Evolutionary conservation across 2,329 filamentous ascomycete species (phyloP), one percentile per base, ranked within the genome.

Genomic region (Huntiella bhutanensis): DNA sequence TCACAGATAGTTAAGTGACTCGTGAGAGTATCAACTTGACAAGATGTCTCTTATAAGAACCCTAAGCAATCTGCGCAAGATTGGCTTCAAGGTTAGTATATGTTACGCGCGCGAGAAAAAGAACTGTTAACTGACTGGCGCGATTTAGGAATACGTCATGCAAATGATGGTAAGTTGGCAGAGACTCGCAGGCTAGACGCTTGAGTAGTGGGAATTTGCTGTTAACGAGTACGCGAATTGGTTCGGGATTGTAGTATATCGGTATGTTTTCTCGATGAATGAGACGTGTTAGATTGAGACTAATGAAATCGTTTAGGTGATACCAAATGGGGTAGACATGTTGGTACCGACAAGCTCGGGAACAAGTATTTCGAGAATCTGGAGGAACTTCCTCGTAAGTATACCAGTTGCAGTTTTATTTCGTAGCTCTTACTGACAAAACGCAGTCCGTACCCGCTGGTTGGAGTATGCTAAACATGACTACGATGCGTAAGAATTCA

Each of bases 331-430:
- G 92, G 91, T 58, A 77, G 75, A 38, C 71, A 93, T 54, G 75
- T 98, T 54, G 91, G 80, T 56, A 74, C 68, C 58, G 91, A 98
- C 69, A 76, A 78, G 63, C 92, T 79, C 61, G 92, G 91, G 63
- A 98, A 98, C 77, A 96, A 94, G 69, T 98, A 73, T 73, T 98
- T 76, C 62, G 91, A 98, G 73, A 95, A 98, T 70, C 64, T 76
- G 58, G 86, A 96, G 61, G 91, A 98, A 64, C 72, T 98, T 50
- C 91, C 91, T 49, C 70, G 84, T 93, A 70, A 60, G 80, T 54
- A 32, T 22, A 3, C 12, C 11, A 4, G 3, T n/a, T 2, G 11
- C 12, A 6, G 7, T 16, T 33, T 7, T 22, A 38, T 12, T 8
- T n/a, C 12, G 16, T 12, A 48, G 16, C 8, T 17, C 5, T n/a